Conservation (phyloP, 345 rosid genomes). For the Syzygium grande region DNA sequence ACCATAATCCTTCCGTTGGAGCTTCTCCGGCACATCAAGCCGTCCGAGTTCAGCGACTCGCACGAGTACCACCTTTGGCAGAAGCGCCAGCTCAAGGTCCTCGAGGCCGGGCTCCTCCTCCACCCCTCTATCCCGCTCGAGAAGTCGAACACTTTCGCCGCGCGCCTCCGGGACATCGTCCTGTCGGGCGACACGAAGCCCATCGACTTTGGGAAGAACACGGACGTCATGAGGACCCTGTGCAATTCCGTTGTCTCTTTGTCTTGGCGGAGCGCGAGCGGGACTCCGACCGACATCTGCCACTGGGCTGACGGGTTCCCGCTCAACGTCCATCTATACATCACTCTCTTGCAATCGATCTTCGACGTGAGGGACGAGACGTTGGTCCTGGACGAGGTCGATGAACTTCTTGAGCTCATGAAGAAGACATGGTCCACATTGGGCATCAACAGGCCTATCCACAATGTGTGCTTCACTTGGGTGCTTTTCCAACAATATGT, state of each 20-base stretch:
- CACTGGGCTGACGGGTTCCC: conserved; percentile 56
- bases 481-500: conserved; percentile 37
- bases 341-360: conserved; percentile 24
- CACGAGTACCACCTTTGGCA: conserved; percentile 61
- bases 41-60: conserved; percentile 65
- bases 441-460: conserved; percentile 28
- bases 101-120: conserved; percentile 32
- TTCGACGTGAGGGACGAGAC: conserved; percentile 35
- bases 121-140: conserved; percentile 33
- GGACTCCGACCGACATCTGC: conserved; percentile 27
- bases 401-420: conserved; percentile 36
- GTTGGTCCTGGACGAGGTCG: conserved; percentile 39
- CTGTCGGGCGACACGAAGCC: conserved; percentile 22
- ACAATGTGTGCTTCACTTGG: conserved; percentile 38
- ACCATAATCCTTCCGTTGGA: conserved; percentile 84
- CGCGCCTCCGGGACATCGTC: conserved; percentile 23
- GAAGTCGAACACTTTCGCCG: conserved; percentile 16
- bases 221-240: conserved; percentile 31
- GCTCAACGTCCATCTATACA: conserved; percentile 29
- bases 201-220: conserved; percentile 32
- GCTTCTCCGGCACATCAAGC: conserved; percentile 83
- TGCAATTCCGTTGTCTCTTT: conserved; percentile 34
- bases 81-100: conserved; percentile 33
- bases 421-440: conserved; percentile 45
- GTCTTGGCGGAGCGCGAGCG: conserved; percentile 31